Conservation (phyloP, 345 rosid species). For the Erodium maritimum region DNA sequence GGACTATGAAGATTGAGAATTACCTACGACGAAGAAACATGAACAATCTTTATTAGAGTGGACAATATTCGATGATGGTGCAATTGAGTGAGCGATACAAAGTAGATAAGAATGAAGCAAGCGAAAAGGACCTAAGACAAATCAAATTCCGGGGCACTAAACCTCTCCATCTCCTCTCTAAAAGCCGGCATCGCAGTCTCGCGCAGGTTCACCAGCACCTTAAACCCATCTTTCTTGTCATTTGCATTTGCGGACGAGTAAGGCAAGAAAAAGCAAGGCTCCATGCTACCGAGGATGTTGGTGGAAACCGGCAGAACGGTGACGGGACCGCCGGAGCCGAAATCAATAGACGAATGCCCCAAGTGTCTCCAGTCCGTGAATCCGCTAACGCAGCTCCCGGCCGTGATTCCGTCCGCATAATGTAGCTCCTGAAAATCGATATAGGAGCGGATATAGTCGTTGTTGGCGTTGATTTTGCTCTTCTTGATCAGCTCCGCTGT, state of each 20-base stretch:
- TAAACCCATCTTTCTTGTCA: slow-evolving; percentile 46
- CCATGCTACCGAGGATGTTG: slow-evolving; percentile 60
- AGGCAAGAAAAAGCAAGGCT: slow-evolving; percentile 85
- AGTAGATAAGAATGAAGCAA: too few species aligned
- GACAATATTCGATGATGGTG: too few species aligned
- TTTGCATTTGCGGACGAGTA: slow-evolving; percentile 29
- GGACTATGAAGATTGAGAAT: too few species aligned
- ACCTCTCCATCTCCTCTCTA: slow-evolving; percentile 50
- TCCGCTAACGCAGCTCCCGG: slow-evolving; percentile 60
- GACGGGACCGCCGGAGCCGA: slow-evolving; percentile 84
- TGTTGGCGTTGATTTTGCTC: slow-evolving; percentile 54
- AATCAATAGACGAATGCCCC: slow-evolving; percentile 71
- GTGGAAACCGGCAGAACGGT: slow-evolving; percentile 53
- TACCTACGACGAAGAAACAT: too few species aligned
- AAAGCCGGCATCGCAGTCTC: slow-evolving; percentile 39
- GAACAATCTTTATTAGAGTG: too few species aligned
- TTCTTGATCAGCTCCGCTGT: slow-evolving; percentile 59
- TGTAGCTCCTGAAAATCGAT: slow-evolving; percentile 60
- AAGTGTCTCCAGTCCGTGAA: slow-evolving; percentile 90
- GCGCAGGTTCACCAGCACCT: slow-evolving; percentile 52
- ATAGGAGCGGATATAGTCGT: slow-evolving; percentile 61
- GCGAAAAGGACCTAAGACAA: slow-evolving; percentile 8
- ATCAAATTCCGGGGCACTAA: slow-evolving; percentile 27
- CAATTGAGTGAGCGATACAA: too few species aligned
- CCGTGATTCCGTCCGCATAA: slow-evolving; percentile 32